Evolutionary conservation across 164 flowering plant genomes (phyloP), one percentile per base, ranked within the genome.

Genomic region (Tetrastigma voinierianum): DNA sequence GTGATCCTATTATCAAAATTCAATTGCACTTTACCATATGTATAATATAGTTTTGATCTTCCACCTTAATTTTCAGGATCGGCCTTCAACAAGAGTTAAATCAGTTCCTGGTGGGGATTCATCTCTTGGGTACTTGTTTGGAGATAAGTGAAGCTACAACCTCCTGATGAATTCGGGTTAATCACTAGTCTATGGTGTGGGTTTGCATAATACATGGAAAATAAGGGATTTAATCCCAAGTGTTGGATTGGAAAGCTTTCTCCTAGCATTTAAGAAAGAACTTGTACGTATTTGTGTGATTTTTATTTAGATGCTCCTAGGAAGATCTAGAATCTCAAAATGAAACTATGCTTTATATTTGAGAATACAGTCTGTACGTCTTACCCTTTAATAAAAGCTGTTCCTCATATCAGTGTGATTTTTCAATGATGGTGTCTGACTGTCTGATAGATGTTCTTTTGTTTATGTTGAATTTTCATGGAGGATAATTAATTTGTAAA

Each of bases 21-120:
- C 23, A 55, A 55, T 55, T 55, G 25, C 58, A 23, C 32, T 15
- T 21, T 21, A 9, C 14, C n/a, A 19, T 57, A 57, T 47, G 25
- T 21, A 24, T 53, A n/a, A 24, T 53, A n/a, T 54, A 32, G 21
- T 52, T 32, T 51, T 44, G 11, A 32, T 32, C 18, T 14, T 52
- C 10, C n/a, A 10, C 16, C 5, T 11, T 4, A n/a, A 15, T 40
- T 62, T 62, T 61, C 67, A 77, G 81, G 81, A 67, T 68, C 81
- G 81, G 62, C 81, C 81, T n/a, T 67, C 78, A 10, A 77, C 81
- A 40, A 74, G 68, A 59, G 81, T 77, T 7, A 74, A 67, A 51
- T 77, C 81, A 51, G 81, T 68, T 57, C 81, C 81, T 3, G 81
- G 81, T 11, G 81, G 81, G 46, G 75, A 69, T 71, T 77, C 81